phyloP scores from a whole-genome alignment of 495 filamentous ascomycete species.

The Neurospora cerealis region DNA sequence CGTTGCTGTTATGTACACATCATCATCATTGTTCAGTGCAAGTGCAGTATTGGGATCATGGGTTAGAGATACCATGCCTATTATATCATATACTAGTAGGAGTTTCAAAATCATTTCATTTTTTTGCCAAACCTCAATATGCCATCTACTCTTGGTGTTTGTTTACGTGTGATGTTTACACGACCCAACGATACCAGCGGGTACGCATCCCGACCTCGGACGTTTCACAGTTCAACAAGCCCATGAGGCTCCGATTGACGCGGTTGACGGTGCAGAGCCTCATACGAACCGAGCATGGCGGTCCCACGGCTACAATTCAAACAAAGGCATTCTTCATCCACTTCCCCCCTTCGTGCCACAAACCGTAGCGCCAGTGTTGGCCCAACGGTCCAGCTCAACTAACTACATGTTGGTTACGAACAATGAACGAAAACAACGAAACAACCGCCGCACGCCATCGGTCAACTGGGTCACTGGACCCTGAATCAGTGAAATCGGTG shows the following conservation, averaged over 20 bases:
- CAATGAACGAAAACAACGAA: background rate
- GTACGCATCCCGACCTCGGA: background rate
- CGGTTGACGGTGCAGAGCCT: background rate
- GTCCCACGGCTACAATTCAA: background rate
- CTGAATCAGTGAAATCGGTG: background rate
- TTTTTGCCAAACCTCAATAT: background rate
- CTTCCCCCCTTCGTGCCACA: background rate
- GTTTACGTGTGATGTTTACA: background rate
- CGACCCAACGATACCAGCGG: background rate
- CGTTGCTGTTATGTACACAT: background rate
- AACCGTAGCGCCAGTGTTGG: background rate
- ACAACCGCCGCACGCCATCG: background rate
- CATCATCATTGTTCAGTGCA: background rate
- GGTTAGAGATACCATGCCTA: background rate
- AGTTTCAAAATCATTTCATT: background rate
- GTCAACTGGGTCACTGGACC: background rate
- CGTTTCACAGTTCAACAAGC: background rate
- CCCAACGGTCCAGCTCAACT: background rate
- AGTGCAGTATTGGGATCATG: background rate
- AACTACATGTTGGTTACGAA: background rate
- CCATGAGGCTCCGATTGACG: too few relatives aligned
- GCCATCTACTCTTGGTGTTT: background rate
- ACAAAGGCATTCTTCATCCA: background rate
- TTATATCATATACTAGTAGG: background rate
- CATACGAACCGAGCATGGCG: background rate